phyloP scores from a whole-genome alignment of 1,284 basidiomycete species.

The Pulchroboletus neoregius region DNA sequence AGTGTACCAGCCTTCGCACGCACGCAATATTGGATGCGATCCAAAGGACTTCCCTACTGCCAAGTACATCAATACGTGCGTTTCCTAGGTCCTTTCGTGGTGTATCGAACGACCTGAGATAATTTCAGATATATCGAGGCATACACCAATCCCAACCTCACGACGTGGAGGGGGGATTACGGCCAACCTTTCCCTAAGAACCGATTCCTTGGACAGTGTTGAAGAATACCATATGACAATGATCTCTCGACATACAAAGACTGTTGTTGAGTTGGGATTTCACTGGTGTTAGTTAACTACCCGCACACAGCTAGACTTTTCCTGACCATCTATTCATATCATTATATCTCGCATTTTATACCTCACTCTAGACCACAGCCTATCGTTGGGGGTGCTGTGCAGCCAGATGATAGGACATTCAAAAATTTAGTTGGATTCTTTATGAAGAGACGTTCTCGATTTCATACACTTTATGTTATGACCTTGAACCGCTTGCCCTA shows the following conservation, averaged over 20 bases:
- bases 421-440: neutral
- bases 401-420: neutral
- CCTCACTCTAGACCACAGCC: neutral
- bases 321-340: neutral
- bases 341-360: neutral
- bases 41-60: constrained; percentile 65
- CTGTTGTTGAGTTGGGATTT: neutral
- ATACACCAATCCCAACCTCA: constrained; percentile 42
- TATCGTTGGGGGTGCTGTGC: neutral
- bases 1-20: constrained; percentile 57
- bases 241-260: neutral
- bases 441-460: neutral
- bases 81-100: constrained; percentile 9
- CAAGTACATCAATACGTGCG: constrained; percentile 53
- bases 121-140: constrained; percentile 35
- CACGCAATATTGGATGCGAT: constrained; percentile 66
- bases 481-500: neutral
- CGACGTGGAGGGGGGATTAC: constrained; percentile 37
- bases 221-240: neutral
- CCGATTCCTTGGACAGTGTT: constrained; percentile 32
- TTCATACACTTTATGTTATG: neutral
- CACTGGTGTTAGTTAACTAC: neutral
- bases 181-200: constrained; percentile 33
- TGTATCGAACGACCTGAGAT: neutral
- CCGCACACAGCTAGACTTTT: neutral